Evolutionary conservation across 345 rosid species (phyloP), one percentile per base, ranked within the genome.

Genomic region (Brassica cretica): DNA sequence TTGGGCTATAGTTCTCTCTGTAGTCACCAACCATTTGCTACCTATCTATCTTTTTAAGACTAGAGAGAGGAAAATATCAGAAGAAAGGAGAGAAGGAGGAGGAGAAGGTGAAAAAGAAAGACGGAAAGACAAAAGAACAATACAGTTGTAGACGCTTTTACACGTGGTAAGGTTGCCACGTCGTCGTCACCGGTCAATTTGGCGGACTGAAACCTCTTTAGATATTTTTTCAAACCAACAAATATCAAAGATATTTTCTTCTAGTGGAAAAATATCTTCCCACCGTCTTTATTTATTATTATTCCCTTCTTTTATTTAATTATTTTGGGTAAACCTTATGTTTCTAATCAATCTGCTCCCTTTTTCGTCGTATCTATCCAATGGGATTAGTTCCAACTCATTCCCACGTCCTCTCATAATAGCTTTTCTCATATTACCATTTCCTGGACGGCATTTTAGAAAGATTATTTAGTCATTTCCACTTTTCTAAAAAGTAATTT

Each of bases 81-180:
- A 14, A n/a, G 41, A 9, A 25, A 1, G 27, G 15, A 8, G 18
- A 39, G 44, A 53, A 35, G 12, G 25, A 3, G n/a, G 30, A 8
- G 18, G 39, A 37, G 59, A 35, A 41, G 18, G 12, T 29, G 8
- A 64, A 72, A 53, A 51, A 8, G 41, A 16, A 35, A 29, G 67
- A 3, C 9, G 44, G 44, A 15, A 8, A 64, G 68, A 64, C 64
- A 73, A 82, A 77, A 78, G 86, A 72, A 71, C 68, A 84, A 7
- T 73, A 84, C 90, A 88, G 86, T 82, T 89, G 91, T 83, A 86
- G 75, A 72, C 82, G 58, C 92, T 88, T 89, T 85, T 74, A 85
- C 94, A 90, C 91, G 96, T 89, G 90, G 87, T 82, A 27, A 6
- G 2, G 4, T 0, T 77, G 85, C 85, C 93, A 90, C 86, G 91